Evolutionary conservation across 1,284 basidiomycete species (phyloP).

Genomic region (Omphalotus olearius): DNA sequence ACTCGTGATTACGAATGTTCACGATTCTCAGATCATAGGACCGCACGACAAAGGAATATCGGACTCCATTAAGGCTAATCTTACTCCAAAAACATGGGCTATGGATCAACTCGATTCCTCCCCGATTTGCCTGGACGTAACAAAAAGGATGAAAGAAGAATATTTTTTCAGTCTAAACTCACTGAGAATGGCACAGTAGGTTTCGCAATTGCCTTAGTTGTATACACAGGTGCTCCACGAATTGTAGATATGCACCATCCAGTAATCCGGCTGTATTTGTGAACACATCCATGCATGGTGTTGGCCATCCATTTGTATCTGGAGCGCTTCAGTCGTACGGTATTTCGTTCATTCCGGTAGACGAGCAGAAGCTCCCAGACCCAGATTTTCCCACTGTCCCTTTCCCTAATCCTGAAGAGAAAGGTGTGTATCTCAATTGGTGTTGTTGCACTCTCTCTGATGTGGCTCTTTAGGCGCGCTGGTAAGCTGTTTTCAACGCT

Average conservation of each 20-base stretch:
- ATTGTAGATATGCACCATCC: not conserved
- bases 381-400: slow-evolving; percentile 80
- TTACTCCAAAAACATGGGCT: slow-evolving; percentile 52
- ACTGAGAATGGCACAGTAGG: slow-evolving; percentile 41
- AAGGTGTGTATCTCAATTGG: slow-evolving; percentile 40
- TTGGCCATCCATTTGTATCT: slow-evolving; percentile 61
- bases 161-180: slow-evolving; percentile 52
- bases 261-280: slow-evolving; percentile 47
- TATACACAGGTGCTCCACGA: not conserved
- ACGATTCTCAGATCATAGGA: slow-evolving; percentile 58
- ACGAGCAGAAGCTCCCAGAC: slow-evolving; percentile 65
- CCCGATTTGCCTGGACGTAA: slow-evolving; percentile 49
- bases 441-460: slow-evolving; percentile 10
- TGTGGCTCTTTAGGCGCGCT: slow-evolving; percentile 41
- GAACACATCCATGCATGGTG: slow-evolving; percentile 87
- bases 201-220: not conserved
- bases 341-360: slow-evolving; percentile 57
- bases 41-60: slow-evolving; percentile 80
- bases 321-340: slow-evolving; percentile 56
- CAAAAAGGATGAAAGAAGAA: slow-evolving; percentile 49
- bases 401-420: slow-evolving; percentile 87
- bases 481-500: slow-evolving; percentile 29
- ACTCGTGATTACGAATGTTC: not conserved
- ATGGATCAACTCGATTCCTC: slow-evolving; percentile 31
- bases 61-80: slow-evolving; percentile 54